A percentile compares a stretch with the other conserved stretches of the same genome.
Conservation (phyloP, 2,329 filamentous ascomycete species). For the Botrytis deweyae region DNA sequence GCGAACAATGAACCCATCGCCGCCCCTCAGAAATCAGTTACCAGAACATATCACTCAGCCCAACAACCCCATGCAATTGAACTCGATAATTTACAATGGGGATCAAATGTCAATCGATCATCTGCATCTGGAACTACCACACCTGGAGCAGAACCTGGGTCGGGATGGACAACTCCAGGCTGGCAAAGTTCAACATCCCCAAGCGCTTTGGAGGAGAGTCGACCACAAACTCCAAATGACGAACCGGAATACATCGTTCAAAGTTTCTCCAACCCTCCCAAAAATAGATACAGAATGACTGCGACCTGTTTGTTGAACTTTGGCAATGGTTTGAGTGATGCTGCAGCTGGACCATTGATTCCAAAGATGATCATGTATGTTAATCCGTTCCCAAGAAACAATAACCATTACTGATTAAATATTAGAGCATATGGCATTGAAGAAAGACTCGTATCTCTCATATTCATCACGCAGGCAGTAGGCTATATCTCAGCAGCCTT, state of each 20-base stretch:
- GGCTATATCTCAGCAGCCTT: conserved; percentile 75
- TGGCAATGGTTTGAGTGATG: conserved; percentile 70
- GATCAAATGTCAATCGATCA: conserved; percentile 28
- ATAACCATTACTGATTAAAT: background rate
- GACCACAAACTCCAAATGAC: conserved; percentile 48
- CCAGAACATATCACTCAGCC: conserved; percentile 37
- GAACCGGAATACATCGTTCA: conserved; percentile 48
- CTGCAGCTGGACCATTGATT: conserved; percentile 73
- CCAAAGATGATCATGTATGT: conserved; percentile 70
- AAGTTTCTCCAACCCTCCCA: conserved; percentile 59
- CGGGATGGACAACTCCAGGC: conserved; percentile 25
- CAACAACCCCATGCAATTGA: conserved; percentile 33
- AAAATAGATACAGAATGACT: conserved; percentile 69
- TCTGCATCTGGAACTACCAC: conserved; percentile 27
- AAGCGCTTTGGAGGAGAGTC: conserved; percentile 50
- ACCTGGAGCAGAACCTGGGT: conserved; percentile 19
- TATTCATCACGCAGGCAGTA: conserved; percentile 75
- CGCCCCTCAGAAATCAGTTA: conserved; percentile 36
- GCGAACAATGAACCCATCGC: conserved; percentile 23
- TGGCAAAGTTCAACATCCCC: conserved; percentile 30
- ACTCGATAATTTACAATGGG: conserved; percentile 30
- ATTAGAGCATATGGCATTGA: conserved; percentile 13
- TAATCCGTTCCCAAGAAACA: no score
- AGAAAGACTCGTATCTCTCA: conserved; percentile 64
- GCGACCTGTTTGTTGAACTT: conserved; percentile 65